These are phyloP conservation scores for Flaveria robusta DNA, from an alignment of 129 eudicot species.

Conservation along the genomic window DNA sequence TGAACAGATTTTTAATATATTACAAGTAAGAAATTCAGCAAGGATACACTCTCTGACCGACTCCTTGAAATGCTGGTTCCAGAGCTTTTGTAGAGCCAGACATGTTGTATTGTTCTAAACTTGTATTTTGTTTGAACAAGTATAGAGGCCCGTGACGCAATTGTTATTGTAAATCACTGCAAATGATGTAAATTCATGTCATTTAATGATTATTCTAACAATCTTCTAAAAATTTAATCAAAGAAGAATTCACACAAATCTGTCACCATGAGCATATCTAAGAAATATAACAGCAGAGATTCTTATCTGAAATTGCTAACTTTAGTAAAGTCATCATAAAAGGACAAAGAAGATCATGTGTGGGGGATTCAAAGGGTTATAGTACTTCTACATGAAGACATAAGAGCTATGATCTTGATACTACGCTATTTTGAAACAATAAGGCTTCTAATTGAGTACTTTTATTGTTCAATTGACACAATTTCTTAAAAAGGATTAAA, in stretches of 20 bases:
- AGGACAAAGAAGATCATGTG: background rate
- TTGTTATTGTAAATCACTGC: constrained; percentile 19
- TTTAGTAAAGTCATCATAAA: background rate
- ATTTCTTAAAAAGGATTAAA: background rate
- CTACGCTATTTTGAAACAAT: background rate
- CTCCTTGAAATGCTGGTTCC: constrained; percentile 99
- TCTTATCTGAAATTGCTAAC: background rate
- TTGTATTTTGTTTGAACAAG: constrained; percentile 28
- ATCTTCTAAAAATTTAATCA: background rate
- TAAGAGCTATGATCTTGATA: background rate
- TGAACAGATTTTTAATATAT: constrained; percentile 4
- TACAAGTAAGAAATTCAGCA: constrained; percentile 28
- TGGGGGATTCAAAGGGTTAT: background rate
- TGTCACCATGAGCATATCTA: background rate
- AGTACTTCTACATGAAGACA: background rate
- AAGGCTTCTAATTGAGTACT: background rate
- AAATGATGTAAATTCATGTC: constrained; percentile 11
- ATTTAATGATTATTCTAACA: constrained; percentile 7
- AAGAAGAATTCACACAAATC: background rate
- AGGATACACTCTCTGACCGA: constrained; percentile 96
- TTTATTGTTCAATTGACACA: constrained; percentile 3
- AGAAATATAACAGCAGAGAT: background rate
- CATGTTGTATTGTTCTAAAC: constrained; percentile 44
- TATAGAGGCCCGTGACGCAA: constrained; percentile 2
- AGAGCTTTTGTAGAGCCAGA: constrained; percentile 77